These are phyloP conservation scores for Platanthera guangdongensis DNA, from an alignment of 106 monocot genomes.

Conservation along the genomic window DNA sequence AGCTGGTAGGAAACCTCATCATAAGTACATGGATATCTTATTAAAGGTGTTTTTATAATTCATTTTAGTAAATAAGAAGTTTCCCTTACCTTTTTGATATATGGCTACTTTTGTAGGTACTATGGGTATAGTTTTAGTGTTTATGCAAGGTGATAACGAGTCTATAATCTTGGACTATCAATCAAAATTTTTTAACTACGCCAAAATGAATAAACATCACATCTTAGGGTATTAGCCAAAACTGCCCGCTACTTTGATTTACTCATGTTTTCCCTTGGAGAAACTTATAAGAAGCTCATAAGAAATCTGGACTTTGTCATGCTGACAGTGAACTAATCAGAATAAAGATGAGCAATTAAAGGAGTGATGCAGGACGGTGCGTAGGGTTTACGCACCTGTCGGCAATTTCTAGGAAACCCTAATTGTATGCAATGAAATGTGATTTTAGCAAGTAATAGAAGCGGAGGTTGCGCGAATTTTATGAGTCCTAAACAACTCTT, in stretches of 20 bases:
- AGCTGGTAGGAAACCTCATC: not conserved
- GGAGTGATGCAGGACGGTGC: too few relatives aligned
- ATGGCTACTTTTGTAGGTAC: not conserved
- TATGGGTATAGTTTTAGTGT: not conserved
- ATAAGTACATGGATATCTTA: not conserved
- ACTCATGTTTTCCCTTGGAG: not conserved
- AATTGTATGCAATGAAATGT: too few relatives aligned
- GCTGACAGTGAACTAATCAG: not conserved
- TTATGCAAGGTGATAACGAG: not conserved
- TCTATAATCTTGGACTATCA: not conserved
- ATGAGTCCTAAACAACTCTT: too few relatives aligned
- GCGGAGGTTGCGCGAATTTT: too few relatives aligned
- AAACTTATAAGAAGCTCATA: conserved; percentile 1
- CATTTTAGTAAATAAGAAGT: not conserved
- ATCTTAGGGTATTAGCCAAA: not conserved
- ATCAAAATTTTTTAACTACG: not conserved
- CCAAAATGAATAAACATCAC: not conserved
- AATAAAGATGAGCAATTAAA: not conserved
- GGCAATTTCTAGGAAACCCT: too few relatives aligned
- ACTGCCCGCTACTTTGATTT: not conserved
- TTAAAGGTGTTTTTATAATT: not conserved
- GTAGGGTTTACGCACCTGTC: too few relatives aligned
- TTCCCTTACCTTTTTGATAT: not conserved
- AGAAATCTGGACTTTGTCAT: not conserved
- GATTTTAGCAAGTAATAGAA: too few relatives aligned